Percentiles rank a stretch among this genome's conserved stretches.
Evolutionary conservation across 164 flowering plant genomes (phyloP).

Genomic region (Tetrastigma voinierianum): DNA sequence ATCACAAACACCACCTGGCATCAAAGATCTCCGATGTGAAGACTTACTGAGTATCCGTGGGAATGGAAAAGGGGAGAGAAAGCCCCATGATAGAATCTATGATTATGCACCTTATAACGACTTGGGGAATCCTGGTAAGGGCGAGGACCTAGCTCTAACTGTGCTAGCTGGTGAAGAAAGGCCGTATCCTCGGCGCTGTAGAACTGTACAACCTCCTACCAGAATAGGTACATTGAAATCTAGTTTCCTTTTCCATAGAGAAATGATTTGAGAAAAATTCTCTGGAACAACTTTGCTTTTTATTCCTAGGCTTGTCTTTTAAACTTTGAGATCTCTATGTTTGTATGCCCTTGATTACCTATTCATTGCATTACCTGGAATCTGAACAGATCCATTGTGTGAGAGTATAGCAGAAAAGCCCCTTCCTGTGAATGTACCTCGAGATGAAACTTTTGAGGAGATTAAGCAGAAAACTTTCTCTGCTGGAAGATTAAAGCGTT

Average conservation of each 20-base stretch:
- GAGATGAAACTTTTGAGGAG: conserved; percentile 95
- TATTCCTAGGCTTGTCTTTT: too few relatives aligned
- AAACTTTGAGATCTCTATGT: too few relatives aligned
- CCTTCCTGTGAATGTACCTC: conserved; percentile 83
- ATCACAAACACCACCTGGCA: conserved; percentile 79
- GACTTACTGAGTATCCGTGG: conserved; percentile 68
- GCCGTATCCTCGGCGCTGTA: conserved; percentile 93
- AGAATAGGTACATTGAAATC: conserved; percentile 36
- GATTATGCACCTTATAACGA: conserved; percentile 87
- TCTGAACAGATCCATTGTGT: conserved; percentile 52
- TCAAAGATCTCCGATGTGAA: conserved; percentile 67
- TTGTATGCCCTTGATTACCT: neutral
- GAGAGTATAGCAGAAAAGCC: conserved; percentile 88
- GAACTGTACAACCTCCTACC: conserved; percentile 74
- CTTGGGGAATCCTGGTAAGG: conserved; percentile 78
- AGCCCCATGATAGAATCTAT: conserved; percentile 68
- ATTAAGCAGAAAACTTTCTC: conserved; percentile 76
- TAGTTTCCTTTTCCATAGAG: neutral
- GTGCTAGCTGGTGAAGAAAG: conserved; percentile 59
- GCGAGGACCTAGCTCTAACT: conserved; percentile 60
- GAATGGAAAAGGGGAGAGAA: conserved; percentile 74
- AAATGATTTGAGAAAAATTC: too few relatives aligned
- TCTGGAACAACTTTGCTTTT: too few relatives aligned
- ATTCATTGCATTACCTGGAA: neutral
- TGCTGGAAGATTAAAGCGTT: conserved; percentile 75